Conservation (phyloP, 2,329 filamentous ascomycete species). For the Pseudogymnoascus sp. region DNA sequence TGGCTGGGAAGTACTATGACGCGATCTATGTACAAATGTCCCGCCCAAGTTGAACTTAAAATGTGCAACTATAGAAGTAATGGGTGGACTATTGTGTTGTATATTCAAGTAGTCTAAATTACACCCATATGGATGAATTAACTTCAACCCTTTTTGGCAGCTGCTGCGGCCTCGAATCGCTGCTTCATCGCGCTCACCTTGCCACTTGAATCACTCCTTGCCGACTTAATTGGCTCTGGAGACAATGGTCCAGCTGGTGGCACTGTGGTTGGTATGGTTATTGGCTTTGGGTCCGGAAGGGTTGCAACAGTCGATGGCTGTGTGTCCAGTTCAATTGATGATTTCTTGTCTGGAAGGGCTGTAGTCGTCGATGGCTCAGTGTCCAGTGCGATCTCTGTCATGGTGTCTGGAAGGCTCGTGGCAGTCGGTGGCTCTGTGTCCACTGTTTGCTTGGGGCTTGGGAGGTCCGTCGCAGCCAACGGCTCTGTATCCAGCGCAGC, state of each 20-base stretch:
- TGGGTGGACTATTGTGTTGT: background rate
- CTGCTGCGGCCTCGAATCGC: background rate
- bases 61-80: background rate
- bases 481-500: background rate
- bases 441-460: background rate
- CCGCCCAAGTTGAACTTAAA: background rate
- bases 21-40: background rate
- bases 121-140: background rate
- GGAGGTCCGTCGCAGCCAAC: background rate
- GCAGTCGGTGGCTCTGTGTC: background rate
- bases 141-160: background rate
- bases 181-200: slow-evolving; percentile 2
- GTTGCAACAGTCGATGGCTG: background rate
- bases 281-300: background rate
- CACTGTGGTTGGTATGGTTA: background rate
- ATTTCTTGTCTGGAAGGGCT: background rate
- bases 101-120: background rate
- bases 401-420: too few species aligned
- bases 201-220: background rate
- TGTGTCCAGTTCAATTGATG: background rate
- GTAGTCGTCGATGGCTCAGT: background rate
- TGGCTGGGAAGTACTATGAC: background rate
- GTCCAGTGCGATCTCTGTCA: background rate
- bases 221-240: background rate
- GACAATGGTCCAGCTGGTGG: background rate